Percentiles rank a stretch among this genome's conserved stretches.
These are phyloP conservation scores for Staphylotrichum tortipilum DNA, from an alignment of 495 filamentous ascomycete genomes.

Conservation along the genomic window DNA sequence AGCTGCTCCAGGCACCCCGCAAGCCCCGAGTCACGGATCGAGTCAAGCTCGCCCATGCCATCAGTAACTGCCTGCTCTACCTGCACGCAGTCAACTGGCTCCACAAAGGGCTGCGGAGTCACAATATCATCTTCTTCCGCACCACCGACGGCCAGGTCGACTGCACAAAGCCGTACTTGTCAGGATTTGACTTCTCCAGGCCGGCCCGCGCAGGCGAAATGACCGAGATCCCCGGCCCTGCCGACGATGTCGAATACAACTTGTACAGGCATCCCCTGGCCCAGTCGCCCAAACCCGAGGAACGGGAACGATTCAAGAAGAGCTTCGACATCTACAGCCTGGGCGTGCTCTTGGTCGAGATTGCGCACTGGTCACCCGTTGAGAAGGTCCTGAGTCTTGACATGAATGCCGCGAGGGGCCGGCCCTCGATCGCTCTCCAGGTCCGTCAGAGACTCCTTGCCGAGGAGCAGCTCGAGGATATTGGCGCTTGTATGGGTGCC, in stretches of 20 bases:
- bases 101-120: slow-evolving; percentile 50
- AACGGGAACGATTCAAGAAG: slow-evolving; percentile 35
- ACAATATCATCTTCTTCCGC: slow-evolving; percentile 49
- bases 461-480: slow-evolving; percentile 19
- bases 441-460: slow-evolving; percentile 23
- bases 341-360: slow-evolving; percentile 46
- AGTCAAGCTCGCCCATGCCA: slow-evolving; percentile 30
- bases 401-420: slow-evolving; percentile 14
- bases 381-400: slow-evolving; percentile 38
- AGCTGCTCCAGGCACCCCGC: slow-evolving; percentile 20
- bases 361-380: slow-evolving; percentile 45
- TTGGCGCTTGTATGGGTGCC: slow-evolving; percentile 27
- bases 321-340: slow-evolving; percentile 49
- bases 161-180: slow-evolving; percentile 35
- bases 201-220: slow-evolving; percentile 41
- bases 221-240: slow-evolving; percentile 40
- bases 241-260: slow-evolving; percentile 35
- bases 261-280: slow-evolving; percentile 43
- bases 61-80: slow-evolving; percentile 31
- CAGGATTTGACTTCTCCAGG: slow-evolving; percentile 49
- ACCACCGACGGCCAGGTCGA: slow-evolving; percentile 19
- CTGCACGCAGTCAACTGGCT: slow-evolving; percentile 54
- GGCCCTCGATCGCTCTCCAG: slow-evolving; percentile 22
- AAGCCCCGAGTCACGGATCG: slow-evolving; percentile 29
- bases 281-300: slow-evolving; percentile 29